Evolutionary conservation across 306 rosid species (phyloP), one percentile per base, ranked within the genome.

Genomic region (Lathyrus aphaca): DNA sequence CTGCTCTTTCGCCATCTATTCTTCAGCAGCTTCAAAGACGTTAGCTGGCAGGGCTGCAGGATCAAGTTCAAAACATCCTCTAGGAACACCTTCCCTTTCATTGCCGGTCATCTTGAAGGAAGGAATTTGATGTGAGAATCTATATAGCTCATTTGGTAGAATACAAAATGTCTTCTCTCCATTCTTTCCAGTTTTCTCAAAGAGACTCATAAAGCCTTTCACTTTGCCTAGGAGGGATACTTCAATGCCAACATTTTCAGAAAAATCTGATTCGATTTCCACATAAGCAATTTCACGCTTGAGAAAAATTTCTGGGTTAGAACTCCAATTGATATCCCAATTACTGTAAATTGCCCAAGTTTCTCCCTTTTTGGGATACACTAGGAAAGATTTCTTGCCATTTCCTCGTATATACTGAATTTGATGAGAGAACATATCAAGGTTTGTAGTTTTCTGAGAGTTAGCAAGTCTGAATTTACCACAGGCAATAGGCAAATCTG

Each of bases 331-430:
- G 32, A 82, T 76, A 80, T 91, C 91, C 99, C 99, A 91, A 55
- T 91, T 66, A 78, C 78, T 89, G 82, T 76, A 94, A 54, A 91
- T 63, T 42, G 96, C 99, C 99, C 99, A 94, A 14, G 92, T 94
- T 82, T 94, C 97, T 40, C 97, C 99, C 81, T 80, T 83, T 49
- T 77, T 67, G 19, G 99, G 97, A 82, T 74, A 79, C 60, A 89
- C 72, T 46, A 86, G 19, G 54, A 64, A 87, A 53, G 77, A 43
- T 66, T 25, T 32, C 66, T 72, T 79, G 21, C 70, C 48, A 6
- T 64, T 74, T 39, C 75, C 81, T 77, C 80, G 86, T 30, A 64
- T 70, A 70, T 71, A 77, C 50, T 72, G 79, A 35, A 89, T 54
- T 82, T 75, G 85, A 79, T 94, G 99, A 80, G 96, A 94, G 83